A percentile compares a stretch with the other conserved stretches of the same genome.
phyloP scores from a whole-genome alignment of 2,329 filamentous ascomycete genomes.

The Claviceps quebecensis region DNA sequence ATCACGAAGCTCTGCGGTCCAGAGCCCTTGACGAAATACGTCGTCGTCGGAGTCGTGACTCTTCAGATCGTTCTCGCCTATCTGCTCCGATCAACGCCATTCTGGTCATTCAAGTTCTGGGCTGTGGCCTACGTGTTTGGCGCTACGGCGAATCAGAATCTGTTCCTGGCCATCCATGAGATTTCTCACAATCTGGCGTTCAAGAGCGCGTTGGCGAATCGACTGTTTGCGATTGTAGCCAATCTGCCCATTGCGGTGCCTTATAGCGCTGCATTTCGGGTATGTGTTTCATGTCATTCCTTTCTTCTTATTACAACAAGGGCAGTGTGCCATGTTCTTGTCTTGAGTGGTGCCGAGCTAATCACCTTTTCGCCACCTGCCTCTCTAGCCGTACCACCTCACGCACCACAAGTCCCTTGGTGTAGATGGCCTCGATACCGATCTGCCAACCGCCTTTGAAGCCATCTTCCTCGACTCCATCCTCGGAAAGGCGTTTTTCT shows the following conservation, averaged over 20 bases:
- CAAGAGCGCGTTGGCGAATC: conserved; percentile 63
- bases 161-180: conserved; percentile 97
- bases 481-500: conserved; percentile 95
- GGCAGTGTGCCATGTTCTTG: not conserved
- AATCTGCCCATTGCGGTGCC: conserved; percentile 93
- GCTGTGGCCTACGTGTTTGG: conserved; percentile 80
- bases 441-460: conserved; percentile 84
- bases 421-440: conserved; percentile 89
- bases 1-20: conserved; percentile 94
- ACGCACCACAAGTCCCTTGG: conserved; percentile 98
- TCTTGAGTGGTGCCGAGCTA: not conserved
- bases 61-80: conserved; percentile 70
- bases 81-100: conserved; percentile 58
- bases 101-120: conserved; percentile 77
- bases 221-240: conserved; percentile 79
- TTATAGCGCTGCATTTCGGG: conserved; percentile 89
- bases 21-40: conserved; percentile 88
- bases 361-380: not conserved
- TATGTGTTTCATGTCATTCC: conserved; percentile 26
- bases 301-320: not conserved
- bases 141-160: conserved; percentile 93
- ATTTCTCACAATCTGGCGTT: conserved; percentile 97
- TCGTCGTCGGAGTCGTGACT: conserved; percentile 70
- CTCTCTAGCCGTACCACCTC: conserved; percentile 71
- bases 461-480: conserved; percentile 89